A percentile compares a stretch with the other conserved stretches of the same genome.
Evolutionary conservation across 495 filamentous ascomycete species (phyloP).

Genomic region (Pseudomonodictys pantanalensis): DNA sequence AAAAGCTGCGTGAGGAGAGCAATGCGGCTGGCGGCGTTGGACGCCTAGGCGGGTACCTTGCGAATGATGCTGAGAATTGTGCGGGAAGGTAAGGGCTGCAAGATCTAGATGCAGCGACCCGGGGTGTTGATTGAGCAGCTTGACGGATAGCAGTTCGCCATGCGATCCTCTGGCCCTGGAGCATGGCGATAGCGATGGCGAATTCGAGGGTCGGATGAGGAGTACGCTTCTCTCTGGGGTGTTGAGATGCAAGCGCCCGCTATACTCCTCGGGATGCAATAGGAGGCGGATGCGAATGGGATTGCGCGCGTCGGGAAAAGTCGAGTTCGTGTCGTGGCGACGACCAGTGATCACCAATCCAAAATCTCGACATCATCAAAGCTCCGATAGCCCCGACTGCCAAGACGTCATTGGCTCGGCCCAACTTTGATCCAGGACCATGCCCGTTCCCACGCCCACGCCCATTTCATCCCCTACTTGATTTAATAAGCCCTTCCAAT

Average conservation of each 20-base stretch:
- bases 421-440: constrained; percentile 12
- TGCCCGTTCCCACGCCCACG: neutral
- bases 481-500: no score
- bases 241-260: neutral
- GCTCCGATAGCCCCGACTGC: constrained; percentile 21
- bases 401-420: constrained; percentile 18
- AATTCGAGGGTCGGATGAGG: neutral
- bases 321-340: no score
- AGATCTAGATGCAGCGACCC: neutral
- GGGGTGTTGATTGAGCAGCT: constrained; percentile 23
- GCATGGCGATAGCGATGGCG: constrained; percentile 40
- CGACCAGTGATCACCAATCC: constrained; percentile 25
- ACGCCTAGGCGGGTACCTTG: neutral
- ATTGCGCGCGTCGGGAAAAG: constrained; percentile 2
- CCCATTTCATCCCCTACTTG: no score
- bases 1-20: constrained; percentile 38
- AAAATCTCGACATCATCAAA: constrained; percentile 27
- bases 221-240: neutral
- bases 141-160: constrained; percentile 49
- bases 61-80: constrained; percentile 11
- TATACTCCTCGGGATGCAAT: neutral
- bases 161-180: constrained; percentile 51
- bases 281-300: neutral
- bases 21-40: constrained; percentile 16
- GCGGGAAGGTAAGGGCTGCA: constrained; percentile 6